Evolutionary conservation across 345 rosid genomes (phyloP).

Genomic region (Syzygium oleosum): DNA sequence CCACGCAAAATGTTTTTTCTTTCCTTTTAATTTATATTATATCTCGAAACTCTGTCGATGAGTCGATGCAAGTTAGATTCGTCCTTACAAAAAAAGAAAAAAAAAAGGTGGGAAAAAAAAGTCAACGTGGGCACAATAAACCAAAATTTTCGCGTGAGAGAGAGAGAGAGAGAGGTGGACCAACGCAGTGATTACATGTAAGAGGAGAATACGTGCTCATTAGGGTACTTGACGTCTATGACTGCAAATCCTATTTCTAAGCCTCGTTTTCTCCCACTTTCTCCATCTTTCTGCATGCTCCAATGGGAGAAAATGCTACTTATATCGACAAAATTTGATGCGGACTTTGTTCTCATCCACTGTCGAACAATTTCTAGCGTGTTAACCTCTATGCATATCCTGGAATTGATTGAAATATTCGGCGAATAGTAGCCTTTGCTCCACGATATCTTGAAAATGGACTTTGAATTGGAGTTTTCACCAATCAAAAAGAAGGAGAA

Average conservation of each 20-base stretch:
- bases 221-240: not conserved
- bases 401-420: not conserved
- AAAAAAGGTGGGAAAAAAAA: not conserved
- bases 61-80: not conserved
- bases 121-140: not conserved
- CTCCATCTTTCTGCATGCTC: not conserved
- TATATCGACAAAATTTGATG: not conserved
- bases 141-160: not conserved
- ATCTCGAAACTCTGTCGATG: not conserved
- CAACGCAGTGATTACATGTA: not conserved
- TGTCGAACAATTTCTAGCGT: not conserved
- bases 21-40: not conserved
- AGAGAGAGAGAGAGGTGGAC: not conserved
- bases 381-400: not conserved
- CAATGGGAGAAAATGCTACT: not conserved
- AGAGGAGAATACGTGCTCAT: not conserved
- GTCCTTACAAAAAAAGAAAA: accelerated
- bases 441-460: not conserved
- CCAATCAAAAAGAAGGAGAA: not conserved
- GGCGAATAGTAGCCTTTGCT: not conserved
- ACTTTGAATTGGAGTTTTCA: not conserved
- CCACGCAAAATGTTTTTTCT: not conserved
- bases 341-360: not conserved
- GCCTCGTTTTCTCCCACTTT: not conserved
- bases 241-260: not conserved